Evolutionary conservation across 75 land plant species (phyloP), one percentile per base, ranked within the genome.

Genomic region (Picea glauca): DNA sequence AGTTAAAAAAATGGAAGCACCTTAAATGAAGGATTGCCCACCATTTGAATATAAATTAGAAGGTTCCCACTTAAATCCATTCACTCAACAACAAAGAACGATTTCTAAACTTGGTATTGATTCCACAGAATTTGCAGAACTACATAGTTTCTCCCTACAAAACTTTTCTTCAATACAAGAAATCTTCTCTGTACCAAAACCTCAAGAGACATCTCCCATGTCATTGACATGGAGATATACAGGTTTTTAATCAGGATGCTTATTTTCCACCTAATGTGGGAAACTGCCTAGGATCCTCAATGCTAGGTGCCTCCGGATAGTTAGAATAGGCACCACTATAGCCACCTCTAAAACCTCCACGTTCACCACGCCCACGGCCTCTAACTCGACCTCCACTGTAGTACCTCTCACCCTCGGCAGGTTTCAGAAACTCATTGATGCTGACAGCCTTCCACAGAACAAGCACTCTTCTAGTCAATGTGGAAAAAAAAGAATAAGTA

Each of bases 351-450:
- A 26, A 61, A 13, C 56, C 74, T 21, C 81, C 87, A 26, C 78
- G 78, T 50, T 50, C 56, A 60, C 60, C 84, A 23, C 85, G 85
- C 20, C 81, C 77, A 15, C 89, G 81, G 17, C 86, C 90, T 56
- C 89, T 84, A 13, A 90, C 90, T 35, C 86, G 82, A 13, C 91
- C 88, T 5, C 79, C 67, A 35, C 84, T 82, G 58, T 80, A 75
- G 60, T 63, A 74, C 63, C 65, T 80, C 80, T 83, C 91, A 4
- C 90, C 94, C 31, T 87, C 92, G 20, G 85, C 88, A 33, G 90
- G 90, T 62, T 84, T 90, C 82, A 89, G 81, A 67, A 90, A 92
- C 78, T 90, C 90, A 79, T 84, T 87, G 18, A 92, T 92, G 83
- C 85, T 88, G 0, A 92, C 77, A 64, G 90, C 31, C 94, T 92